phyloP scores from a whole-genome alignment of 2,329 filamentous ascomycete genomes.

The Trichocomaceae sp. region DNA sequence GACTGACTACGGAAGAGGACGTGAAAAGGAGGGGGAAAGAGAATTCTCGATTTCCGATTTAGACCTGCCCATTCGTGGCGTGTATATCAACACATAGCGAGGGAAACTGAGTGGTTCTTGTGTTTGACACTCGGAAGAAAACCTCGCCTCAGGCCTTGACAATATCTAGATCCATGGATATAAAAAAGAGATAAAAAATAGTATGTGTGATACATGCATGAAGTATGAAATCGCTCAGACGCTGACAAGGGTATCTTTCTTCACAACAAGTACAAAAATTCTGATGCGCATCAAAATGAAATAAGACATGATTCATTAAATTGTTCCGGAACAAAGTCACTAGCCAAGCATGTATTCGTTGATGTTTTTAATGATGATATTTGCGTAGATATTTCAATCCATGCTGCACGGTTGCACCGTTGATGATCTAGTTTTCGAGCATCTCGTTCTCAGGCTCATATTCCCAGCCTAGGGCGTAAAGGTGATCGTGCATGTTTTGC shows the following conservation, averaged over 20 bases:
- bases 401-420: no score
- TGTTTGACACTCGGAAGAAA: conserved; percentile 6
- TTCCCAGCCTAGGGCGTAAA: background rate
- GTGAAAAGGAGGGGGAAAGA: background rate
- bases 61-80: conserved; percentile 8
- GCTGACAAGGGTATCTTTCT: conserved; percentile 4
- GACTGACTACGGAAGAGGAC: background rate
- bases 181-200: background rate
- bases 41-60: background rate
- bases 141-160: conserved; percentile 3
- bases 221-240: background rate
- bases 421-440: no score
- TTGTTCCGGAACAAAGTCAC: background rate
- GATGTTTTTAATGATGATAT: background rate
- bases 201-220: background rate
- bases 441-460: background rate
- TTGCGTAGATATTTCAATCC: background rate
- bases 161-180: background rate
- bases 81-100: conserved; percentile 4
- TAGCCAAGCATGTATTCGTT: background rate
- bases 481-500: background rate
- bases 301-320: background rate
- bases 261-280: background rate
- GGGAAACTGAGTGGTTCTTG: conserved; percentile 12
- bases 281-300: conserved; percentile 1